Percentiles rank a stretch among this genome's conserved stretches.
Evolutionary conservation across 2,329 filamentous ascomycete species (phyloP).

Genomic region (Diaporthe sp.): DNA sequence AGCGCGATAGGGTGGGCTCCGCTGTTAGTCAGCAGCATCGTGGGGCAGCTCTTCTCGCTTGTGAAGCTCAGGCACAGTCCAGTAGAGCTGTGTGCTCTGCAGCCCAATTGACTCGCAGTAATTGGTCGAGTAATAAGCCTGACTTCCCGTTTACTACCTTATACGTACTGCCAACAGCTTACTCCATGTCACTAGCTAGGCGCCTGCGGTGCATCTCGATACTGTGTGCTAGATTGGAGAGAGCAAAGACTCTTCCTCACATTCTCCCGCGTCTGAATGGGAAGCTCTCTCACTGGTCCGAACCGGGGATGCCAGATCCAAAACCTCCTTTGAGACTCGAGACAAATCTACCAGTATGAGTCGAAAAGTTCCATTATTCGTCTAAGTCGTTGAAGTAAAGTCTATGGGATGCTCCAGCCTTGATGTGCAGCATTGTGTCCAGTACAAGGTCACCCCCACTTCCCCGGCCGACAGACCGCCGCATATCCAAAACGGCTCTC

Average conservation of each 20-base stretch:
- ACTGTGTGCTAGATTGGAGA: background rate
- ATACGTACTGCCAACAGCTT: background rate
- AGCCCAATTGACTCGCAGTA: background rate
- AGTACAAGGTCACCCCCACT: conserved; percentile 13
- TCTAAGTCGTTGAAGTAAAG: conserved; percentile 37
- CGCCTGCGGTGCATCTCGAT: background rate
- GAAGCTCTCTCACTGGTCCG: background rate
- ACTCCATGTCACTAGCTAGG: background rate
- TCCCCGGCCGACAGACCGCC: conserved; percentile 8
- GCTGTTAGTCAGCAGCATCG: conserved; percentile 17
- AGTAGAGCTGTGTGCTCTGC: background rate
- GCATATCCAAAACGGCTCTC: background rate
- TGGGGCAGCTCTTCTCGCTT: conserved; percentile 2
- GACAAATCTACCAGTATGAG: background rate
- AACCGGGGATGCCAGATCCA: background rate
- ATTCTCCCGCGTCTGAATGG: background rate
- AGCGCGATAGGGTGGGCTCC: background rate
- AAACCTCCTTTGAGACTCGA: background rate
- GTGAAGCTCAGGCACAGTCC: background rate
- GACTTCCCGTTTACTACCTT: background rate
- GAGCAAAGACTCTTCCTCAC: too few species aligned
- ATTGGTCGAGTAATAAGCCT: background rate
- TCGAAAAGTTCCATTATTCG: conserved; percentile 35
- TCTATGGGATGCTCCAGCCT: conserved; percentile 34
- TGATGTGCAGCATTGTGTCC: conserved; percentile 17